Conservation (phyloP, 2,329 filamentous ascomycete species). For the Lomentospora prolificans region DNA sequence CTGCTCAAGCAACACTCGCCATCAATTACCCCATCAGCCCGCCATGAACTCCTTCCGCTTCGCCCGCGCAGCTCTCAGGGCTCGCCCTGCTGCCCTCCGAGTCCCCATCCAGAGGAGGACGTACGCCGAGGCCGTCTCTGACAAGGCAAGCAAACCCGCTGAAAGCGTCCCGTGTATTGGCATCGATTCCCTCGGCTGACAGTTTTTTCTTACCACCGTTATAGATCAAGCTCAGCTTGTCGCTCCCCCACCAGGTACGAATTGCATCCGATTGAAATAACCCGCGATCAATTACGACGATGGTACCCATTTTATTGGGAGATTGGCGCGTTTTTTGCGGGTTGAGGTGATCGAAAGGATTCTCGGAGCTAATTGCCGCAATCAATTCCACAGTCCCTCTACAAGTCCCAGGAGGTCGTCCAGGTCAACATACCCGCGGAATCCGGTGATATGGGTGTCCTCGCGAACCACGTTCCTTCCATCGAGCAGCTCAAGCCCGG, state of each 20-base stretch:
- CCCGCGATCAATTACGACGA: neutral
- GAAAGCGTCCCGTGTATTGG: neutral
- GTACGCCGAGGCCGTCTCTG: constrained; percentile 79
- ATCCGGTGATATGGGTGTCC: constrained; percentile 98
- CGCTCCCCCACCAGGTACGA: constrained; percentile 95
- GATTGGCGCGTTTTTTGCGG: neutral
- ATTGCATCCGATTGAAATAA: constrained; percentile 10
- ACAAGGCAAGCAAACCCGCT: constrained; percentile 52
- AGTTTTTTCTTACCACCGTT: constrained; percentile 3
- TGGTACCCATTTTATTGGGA: neutral
- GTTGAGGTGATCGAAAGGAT: neutral
- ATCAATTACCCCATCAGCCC: constrained; percentile 18
- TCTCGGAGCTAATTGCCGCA: constrained; percentile 40
- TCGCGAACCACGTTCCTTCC: constrained; percentile 96
- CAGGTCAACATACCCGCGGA: constrained; percentile 99
- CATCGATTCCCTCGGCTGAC: constrained; percentile 16
- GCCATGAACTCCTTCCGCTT: constrained; percentile 93
- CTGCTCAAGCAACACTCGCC: neutral
- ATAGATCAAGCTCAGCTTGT: constrained; percentile 92
- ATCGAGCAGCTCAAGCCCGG: constrained; percentile 99
- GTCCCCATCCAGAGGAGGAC: constrained; percentile 73
- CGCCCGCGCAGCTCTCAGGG: constrained; percentile 81
- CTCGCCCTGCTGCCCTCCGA: constrained; percentile 66
- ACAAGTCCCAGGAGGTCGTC: constrained; percentile 61
- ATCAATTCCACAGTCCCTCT: constrained; percentile 47